Evolutionary conservation across 2,329 filamentous ascomycete genomes (phyloP), one percentile per base, ranked within the genome.

Genomic region (Pestalotiopsis sp.): DNA sequence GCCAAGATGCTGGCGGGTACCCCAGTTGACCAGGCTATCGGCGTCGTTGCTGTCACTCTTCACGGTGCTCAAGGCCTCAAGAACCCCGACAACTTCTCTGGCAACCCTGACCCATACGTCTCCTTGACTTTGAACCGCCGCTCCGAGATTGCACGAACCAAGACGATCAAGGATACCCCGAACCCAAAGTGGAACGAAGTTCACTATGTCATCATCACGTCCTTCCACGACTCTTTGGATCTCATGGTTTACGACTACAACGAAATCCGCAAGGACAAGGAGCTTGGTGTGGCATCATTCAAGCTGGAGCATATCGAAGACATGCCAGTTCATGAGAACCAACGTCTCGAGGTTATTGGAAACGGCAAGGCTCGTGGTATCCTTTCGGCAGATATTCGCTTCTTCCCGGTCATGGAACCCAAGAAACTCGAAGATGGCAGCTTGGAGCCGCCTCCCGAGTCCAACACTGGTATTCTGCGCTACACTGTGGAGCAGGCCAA

Each of bases 161-260:
- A 98, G 86, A 93, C 90, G 2, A 84, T 98, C 71, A 89, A 91
- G 70, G 94, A 98, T 76, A 96, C 92, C 68, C 84, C 91, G 65
- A 97, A 94, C 76, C 96, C 96, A 6, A 89, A 92, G 75, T 99
- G 96, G 96, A 97, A 96, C 76, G 95, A 99, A 82, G 99, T 96
- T 0, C 90, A 98, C 77, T 98, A 98, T 78, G 90, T 98, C 74
- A 96, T 99, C 72, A 87, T 99, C 73, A 97, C 94, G 1, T 97
- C 94, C 4, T 92, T 97, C 78, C 93, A 92, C 69, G 96, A 99
- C 78, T 87, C 92, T 36, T 85, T 99, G 67, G 96, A 95, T 25
- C 87, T 99, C 68, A 90, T 92, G 68, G 80, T 97, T 38, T 97
- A 91, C 76, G 96, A 99, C 80, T 98, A 91, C 86, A 99, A 99